These are phyloP conservation scores for Colletotrichum euphorbiae DNA, from an alignment of 2,329 filamentous ascomycete species.

Conservation along the genomic window DNA sequence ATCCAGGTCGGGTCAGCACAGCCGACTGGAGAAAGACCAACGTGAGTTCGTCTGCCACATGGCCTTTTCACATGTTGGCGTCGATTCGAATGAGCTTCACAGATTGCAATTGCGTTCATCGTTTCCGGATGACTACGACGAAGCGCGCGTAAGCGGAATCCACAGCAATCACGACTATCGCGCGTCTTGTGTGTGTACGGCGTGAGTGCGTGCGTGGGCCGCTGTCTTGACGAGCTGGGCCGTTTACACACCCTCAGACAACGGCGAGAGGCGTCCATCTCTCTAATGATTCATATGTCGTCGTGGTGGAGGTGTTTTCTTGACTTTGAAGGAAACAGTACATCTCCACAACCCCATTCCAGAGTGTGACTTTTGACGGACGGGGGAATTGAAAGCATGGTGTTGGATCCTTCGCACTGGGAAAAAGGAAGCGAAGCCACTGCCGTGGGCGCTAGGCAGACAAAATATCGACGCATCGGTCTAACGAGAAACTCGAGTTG, in stretches of 20 bases:
- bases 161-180: neutral
- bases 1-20: neutral
- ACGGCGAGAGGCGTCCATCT: neutral
- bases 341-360: neutral
- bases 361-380: neutral
- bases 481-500: constrained; percentile 3
- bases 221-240: neutral
- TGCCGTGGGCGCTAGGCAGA: constrained; percentile 17
- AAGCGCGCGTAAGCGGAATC: neutral
- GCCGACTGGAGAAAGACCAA: neutral
- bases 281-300: neutral
- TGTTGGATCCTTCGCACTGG: constrained; percentile 9
- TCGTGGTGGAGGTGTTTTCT: neutral
- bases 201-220: neutral
- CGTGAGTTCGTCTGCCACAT: neutral
- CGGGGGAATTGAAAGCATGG: neutral
- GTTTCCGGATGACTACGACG: neutral
- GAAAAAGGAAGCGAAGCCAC: constrained; percentile 14
- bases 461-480: constrained; percentile 1
- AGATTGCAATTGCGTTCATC: neutral
- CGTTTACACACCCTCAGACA: neutral
- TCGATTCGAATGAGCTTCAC: too few relatives aligned
- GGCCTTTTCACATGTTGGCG: too few relatives aligned
- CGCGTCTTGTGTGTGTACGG: neutral
- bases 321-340: constrained; percentile 1